Percentiles rank a stretch among this genome's conserved stretches.
Evolutionary conservation across 805 yeast genomes (phyloP).

Genomic region (Yamadazyma scolyti): DNA sequence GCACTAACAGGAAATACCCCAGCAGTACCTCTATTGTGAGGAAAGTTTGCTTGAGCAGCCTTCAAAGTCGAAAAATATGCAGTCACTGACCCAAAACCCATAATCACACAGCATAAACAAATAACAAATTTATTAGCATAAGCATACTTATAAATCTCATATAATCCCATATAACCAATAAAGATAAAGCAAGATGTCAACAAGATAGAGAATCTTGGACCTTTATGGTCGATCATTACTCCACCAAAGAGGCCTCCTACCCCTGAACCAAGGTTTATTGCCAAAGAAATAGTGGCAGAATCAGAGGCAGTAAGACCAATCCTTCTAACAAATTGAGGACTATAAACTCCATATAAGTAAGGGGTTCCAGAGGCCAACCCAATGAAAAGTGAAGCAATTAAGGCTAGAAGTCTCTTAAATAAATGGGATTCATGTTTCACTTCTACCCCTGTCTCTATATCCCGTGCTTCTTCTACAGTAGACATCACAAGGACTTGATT

Average conservation of each 20-base stretch:
- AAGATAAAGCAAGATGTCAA: slow-evolving; percentile 55
- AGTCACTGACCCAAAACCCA: slow-evolving; percentile 68
- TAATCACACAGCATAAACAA: slow-evolving; percentile 43
- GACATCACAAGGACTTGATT: too few species aligned
- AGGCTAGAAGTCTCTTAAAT: slow-evolving; percentile 12
- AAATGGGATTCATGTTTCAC: too few species aligned
- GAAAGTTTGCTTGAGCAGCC: slow-evolving; percentile 62
- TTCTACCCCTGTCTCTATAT: too few species aligned
- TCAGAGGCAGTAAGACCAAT: slow-evolving; percentile 57
- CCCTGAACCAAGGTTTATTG: slow-evolving; percentile 61
- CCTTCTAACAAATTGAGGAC: slow-evolving; percentile 62
- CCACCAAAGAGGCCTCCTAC: slow-evolving; percentile 74
- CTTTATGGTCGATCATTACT: slow-evolving; percentile 55
- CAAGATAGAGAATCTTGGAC: slow-evolving; percentile 51
- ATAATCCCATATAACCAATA: slow-evolving; percentile 50
- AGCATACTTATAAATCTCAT: slow-evolving; percentile 41
- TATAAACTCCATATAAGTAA: slow-evolving; percentile 69
- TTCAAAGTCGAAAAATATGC: slow-evolving; percentile 57
- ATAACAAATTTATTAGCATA: slow-evolving; percentile 39
- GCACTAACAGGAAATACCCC: slow-evolving; percentile 65
- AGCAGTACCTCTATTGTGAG: slow-evolving; percentile 66
- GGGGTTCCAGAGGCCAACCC: slow-evolving; percentile 74
- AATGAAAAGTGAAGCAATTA: slow-evolving; percentile 39
- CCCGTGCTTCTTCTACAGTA: too few species aligned
- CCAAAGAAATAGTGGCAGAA: slow-evolving; percentile 62